Conservation (phyloP, 2,329 filamentous ascomycete species). For the Ophiocordyceps polyrhachis-furcata region DNA sequence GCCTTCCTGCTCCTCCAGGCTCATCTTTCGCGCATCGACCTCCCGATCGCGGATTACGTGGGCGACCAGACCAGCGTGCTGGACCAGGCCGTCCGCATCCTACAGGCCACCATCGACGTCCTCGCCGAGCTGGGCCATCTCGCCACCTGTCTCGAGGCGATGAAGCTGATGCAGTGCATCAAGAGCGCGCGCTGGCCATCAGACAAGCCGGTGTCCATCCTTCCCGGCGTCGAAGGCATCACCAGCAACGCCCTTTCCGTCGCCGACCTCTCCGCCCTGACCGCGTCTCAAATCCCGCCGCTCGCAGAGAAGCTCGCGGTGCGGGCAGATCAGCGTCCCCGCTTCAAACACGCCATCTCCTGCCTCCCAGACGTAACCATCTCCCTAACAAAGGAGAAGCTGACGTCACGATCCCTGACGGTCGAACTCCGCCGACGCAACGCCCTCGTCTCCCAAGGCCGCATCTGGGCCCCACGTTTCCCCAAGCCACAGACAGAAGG, state of each 20-base stretch:
- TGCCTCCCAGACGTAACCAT: slow-evolving; percentile 53
- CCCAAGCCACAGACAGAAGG: slow-evolving; percentile 91
- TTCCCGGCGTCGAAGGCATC: slow-evolving; percentile 41
- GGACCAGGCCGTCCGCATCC: slow-evolving; percentile 91
- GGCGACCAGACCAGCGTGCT: slow-evolving; percentile 81
- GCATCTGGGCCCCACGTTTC: slow-evolving; percentile 74
- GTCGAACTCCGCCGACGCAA: slow-evolving; percentile 51
- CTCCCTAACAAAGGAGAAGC: slow-evolving; percentile 34
- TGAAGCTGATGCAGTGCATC: slow-evolving; percentile 73
- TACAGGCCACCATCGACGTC: slow-evolving; percentile 88
- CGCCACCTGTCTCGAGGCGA: slow-evolving; percentile 62
- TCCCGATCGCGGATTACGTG: slow-evolving; percentile 93
- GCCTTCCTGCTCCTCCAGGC: slow-evolving; percentile 86
- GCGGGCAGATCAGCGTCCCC: slow-evolving; percentile 20
- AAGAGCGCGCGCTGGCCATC: slow-evolving; percentile 85
- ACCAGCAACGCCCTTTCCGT: slow-evolving; percentile 19
- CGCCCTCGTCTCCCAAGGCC: slow-evolving; percentile 40
- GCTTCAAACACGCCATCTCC: slow-evolving; percentile 39
- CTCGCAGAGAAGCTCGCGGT: slow-evolving; percentile 34
- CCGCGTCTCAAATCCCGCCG: slow-evolving; percentile 17
- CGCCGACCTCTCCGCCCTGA: slow-evolving; percentile 20
- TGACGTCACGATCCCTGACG: slow-evolving; percentile 37
- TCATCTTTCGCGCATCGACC: slow-evolving; percentile 79
- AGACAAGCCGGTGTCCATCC: slow-evolving; percentile 59
- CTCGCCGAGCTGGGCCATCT: slow-evolving; percentile 75